phyloP scores from a whole-genome alignment of 768 basidiomycete genomes.

The Lentinula raphanica region DNA sequence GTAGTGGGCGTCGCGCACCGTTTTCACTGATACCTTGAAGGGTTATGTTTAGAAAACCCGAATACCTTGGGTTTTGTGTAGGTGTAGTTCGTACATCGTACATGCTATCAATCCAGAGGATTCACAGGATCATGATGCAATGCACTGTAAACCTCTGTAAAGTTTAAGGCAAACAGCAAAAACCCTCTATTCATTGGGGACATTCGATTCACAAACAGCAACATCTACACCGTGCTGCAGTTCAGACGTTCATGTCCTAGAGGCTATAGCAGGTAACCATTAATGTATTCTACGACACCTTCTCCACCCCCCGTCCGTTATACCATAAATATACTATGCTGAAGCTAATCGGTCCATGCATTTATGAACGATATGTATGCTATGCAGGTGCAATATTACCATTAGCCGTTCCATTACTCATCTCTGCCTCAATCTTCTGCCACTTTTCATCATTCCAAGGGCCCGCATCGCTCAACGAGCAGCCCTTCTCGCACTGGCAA shows the following conservation, averaged over 20 bases:
- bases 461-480: conserved; percentile 84
- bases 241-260: no score
- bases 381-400: not conserved
- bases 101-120: no score
- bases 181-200: no score
- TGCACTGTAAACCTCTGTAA: no score
- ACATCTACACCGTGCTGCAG: no score
- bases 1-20: not conserved
- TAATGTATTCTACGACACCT: no score
- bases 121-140: no score
- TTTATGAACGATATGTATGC: not conserved
- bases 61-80: not conserved
- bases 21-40: not conserved
- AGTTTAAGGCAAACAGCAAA: no score
- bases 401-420: conserved; percentile 1
- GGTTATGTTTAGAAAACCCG: not conserved
- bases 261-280: no score
- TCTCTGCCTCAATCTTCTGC: conserved; percentile 4
- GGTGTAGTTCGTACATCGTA: no score
- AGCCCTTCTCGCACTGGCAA: conserved; percentile 76
- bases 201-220: no score
- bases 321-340: not conserved
- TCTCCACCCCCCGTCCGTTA: no score
- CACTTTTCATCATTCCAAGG: conserved; percentile 65
- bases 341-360: not conserved